Conservation (phyloP, 139 green algal genomes). For the Chlorella sorokiniana region DNA sequence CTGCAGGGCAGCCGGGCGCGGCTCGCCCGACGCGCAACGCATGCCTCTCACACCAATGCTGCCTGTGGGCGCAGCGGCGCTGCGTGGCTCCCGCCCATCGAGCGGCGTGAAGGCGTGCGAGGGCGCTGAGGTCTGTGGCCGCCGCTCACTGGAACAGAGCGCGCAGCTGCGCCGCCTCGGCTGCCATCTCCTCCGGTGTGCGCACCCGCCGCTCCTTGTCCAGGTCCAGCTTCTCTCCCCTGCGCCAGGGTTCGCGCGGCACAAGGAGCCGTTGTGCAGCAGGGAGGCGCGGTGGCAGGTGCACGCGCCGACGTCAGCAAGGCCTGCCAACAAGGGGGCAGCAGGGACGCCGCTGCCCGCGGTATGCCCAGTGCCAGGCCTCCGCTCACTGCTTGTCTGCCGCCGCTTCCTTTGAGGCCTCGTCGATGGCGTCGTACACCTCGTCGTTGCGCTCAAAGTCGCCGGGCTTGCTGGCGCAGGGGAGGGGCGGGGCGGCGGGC, state of each 20-base stretch:
- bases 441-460: slow-evolving; percentile 96
- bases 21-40: no score
- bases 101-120: no score
- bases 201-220: slow-evolving; percentile 75
- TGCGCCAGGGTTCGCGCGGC: neutral
- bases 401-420: slow-evolving; percentile 18
- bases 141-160: slow-evolving; percentile 23
- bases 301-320: neutral
- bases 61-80: no score
- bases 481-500: neutral
- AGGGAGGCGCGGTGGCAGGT: neutral
- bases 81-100: no score
- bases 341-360: neutral
- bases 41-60: no score
- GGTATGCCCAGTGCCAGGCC: neutral
- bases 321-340: no score
- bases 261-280: no score
- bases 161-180: slow-evolving; percentile 72
- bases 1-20: no score
- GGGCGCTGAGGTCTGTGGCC: neutral
- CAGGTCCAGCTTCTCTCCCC: slow-evolving; percentile 67
- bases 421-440: slow-evolving; percentile 83
- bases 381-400: neutral
- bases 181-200: slow-evolving; percentile 82
- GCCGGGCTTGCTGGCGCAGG: slow-evolving; percentile 26